These are phyloP conservation scores for Curvularia lunata DNA, from an alignment of 2,329 filamentous ascomycete genomes.

Conservation along the genomic window DNA sequence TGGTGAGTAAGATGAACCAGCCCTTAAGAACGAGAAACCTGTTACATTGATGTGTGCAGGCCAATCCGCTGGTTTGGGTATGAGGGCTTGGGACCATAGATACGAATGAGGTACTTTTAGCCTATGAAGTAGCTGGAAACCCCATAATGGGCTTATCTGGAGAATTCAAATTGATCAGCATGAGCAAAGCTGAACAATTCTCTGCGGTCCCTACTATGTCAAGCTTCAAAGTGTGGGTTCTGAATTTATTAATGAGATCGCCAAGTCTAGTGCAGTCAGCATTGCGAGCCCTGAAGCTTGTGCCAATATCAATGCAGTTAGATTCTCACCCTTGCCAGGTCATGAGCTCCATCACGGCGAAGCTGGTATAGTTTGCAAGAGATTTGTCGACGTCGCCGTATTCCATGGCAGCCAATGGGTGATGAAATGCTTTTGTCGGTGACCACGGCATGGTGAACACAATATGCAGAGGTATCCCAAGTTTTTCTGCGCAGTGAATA, in stretches of 20 bases:
- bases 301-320: not conserved
- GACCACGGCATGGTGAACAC: conserved; percentile 78
- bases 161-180: not conserved
- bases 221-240: conserved; percentile 50
- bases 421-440: conserved; percentile 55
- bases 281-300: not conserved
- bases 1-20: conserved; percentile 49
- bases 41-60: conserved; percentile 46
- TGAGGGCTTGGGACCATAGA: conserved; percentile 53
- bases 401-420: conserved; percentile 59
- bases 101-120: conserved; percentile 55
- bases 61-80: conserved; percentile 36
- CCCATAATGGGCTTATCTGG: conserved; percentile 44
- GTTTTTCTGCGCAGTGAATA: conserved; percentile 73
- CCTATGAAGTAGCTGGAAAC: conserved; percentile 48
- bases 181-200: not conserved
- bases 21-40: conserved; percentile 56
- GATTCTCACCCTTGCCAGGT: conserved; percentile 56
- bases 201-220: conserved; percentile 42
- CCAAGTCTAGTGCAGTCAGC: conserved; percentile 38
- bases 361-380: conserved; percentile 55
- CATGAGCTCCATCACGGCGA: conserved; percentile 56
- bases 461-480: conserved; percentile 75
- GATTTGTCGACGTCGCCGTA: conserved; percentile 42
- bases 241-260: conserved; percentile 56